Evolutionary conservation across 2,329 filamentous ascomycete species (phyloP), one percentile per base, ranked within the genome.

Genomic region (Coleophoma crateriformis): DNA sequence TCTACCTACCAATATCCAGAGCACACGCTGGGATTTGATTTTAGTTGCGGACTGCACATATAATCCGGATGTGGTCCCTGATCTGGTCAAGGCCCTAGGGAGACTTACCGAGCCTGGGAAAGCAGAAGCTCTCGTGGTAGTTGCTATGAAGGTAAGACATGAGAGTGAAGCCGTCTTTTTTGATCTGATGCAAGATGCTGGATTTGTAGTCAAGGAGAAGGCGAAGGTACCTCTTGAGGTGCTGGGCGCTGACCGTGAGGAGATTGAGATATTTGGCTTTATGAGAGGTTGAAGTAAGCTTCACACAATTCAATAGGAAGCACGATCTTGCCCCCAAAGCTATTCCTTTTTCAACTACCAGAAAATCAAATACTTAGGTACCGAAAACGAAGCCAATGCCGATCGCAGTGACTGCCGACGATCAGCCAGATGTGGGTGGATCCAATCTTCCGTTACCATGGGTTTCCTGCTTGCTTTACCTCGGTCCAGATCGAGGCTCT

Each of bases 1-100:
- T 3, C 64, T 83, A 7, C 56, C 61, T 8, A 1, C 46, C 1
- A 34, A 43, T n/a, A 43, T 73, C 11, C 59, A 58, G 19, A 55
- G 59, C 20, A 60, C 59, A 35, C 59, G 58, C 11, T 73, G 80
- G 58, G 78, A 86, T 62, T 60, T 88, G 33, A 72, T 88, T 19
- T 62, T 87, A 4, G 77, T 87, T 1, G 82, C 83, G 2, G 85
- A 89, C 63, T 88, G 85, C 66, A 88, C 84, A 2, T 89, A 89
- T 67, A 88, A 88, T 62, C 71, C 77, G 14, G 83, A 86, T 58
- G 85, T 80, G 51, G 76, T 84, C 46, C 79, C 81, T 3, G 74
- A 79, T 20, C 68, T 88, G 35, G 82, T 88, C 7, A 67, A 68
- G 27, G 83, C 81, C 1, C 67, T 88, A 10, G 27, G 27, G 27